These are phyloP conservation scores for Macadamia tetraphylla DNA, from an alignment of 164 flowering plant species.

Conservation along the genomic window DNA sequence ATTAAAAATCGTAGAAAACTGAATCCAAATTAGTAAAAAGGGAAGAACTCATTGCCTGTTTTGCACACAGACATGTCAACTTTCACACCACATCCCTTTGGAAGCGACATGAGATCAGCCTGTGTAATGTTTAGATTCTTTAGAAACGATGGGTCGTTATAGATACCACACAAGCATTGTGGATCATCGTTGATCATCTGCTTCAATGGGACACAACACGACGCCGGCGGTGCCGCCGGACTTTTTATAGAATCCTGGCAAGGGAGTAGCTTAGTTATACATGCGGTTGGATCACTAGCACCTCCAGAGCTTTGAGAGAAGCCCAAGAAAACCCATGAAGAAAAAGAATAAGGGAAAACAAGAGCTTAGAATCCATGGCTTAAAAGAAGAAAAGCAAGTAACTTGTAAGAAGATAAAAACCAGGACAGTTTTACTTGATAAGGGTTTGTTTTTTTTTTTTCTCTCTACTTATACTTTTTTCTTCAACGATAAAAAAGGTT, in stretches of 20 bases:
- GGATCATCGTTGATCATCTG: constrained; percentile 19
- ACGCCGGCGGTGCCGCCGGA: constrained; percentile 18
- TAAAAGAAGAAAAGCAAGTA: background rate
- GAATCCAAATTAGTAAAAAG: background rate
- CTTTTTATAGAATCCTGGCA: constrained; percentile 28
- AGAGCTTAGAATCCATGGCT: constrained; percentile 6
- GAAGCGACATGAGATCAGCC: constrained; percentile 25
- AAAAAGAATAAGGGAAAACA: background rate
- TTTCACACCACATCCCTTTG: constrained; percentile 29
- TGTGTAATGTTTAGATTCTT: constrained; percentile 24
- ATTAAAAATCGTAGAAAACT: too few species aligned
- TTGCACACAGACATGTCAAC: constrained; percentile 30
- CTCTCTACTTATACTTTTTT: too few species aligned
- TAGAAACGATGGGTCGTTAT: constrained; percentile 18
- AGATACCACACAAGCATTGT: constrained; percentile 31
- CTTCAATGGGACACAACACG: constrained; percentile 38
- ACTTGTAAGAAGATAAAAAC: background rate
- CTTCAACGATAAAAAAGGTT: background rate
- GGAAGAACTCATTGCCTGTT: background rate
- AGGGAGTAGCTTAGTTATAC: constrained; percentile 33
- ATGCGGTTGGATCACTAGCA: constrained; percentile 8
- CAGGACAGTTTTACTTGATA: too few species aligned
- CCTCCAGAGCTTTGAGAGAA: background rate
- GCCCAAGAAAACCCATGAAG: constrained; percentile 16
- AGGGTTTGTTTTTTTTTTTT: too few species aligned